phyloP scores from a whole-genome alignment of 2,329 filamentous ascomycete genomes.

The Fusarium torulosum region DNA sequence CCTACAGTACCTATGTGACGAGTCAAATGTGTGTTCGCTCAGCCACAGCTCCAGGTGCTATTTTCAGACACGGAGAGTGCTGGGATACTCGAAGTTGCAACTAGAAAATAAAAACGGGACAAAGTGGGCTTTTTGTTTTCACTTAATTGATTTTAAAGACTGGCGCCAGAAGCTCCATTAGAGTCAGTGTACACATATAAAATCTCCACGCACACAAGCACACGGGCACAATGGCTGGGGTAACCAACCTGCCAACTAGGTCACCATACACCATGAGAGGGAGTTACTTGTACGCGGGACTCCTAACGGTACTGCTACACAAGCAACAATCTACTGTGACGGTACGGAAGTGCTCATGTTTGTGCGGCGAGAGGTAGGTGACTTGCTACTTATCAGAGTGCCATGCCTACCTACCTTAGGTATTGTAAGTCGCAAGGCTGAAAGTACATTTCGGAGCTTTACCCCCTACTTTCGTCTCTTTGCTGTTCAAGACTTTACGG shows the following conservation, averaged over 20 bases:
- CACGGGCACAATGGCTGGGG: conserved; percentile 6
- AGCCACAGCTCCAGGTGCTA: conserved; percentile 45
- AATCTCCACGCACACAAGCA: conserved; percentile 8
- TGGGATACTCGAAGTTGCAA: conserved; percentile 6
- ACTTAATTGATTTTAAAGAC: background rate
- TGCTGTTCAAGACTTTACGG: too few relatives aligned
- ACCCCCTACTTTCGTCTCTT: too few relatives aligned
- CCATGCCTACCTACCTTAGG: too few relatives aligned
- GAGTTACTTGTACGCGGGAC: background rate
- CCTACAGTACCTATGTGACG: background rate
- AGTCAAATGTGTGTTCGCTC: conserved; percentile 24
- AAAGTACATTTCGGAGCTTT: too few relatives aligned
- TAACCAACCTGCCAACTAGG: background rate
- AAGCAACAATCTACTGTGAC: background rate
- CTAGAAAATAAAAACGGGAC: background rate
- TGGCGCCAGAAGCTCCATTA: background rate
- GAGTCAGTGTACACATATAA: background rate
- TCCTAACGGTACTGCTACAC: background rate
- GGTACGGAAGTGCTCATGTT: too few relatives aligned
- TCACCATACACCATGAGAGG: background rate
- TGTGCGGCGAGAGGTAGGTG: too few relatives aligned
- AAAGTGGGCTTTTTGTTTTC: background rate
- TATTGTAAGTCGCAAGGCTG: too few relatives aligned
- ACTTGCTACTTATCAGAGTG: too few relatives aligned
- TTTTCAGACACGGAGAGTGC: conserved; percentile 25